Evolutionary conservation across 106 monocot genomes (phyloP).

Genomic region (Dendrobium nobile): DNA sequence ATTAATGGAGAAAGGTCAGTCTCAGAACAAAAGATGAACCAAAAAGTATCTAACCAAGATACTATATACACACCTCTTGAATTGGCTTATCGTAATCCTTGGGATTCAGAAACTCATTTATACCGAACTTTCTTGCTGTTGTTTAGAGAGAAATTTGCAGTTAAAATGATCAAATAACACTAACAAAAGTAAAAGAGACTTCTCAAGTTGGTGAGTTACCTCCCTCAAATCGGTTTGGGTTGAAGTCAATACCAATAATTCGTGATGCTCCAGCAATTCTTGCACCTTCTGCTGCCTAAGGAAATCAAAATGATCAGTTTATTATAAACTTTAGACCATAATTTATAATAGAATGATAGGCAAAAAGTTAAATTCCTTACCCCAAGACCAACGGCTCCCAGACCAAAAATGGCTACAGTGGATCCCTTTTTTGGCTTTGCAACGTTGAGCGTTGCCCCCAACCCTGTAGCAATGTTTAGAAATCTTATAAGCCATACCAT

Average conservation of each 20-base stretch:
- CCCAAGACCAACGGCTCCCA: constrained; percentile 88
- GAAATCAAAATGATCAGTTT: neutral
- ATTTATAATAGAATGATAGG: neutral
- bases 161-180: neutral
- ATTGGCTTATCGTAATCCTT: constrained; percentile 12
- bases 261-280: constrained; percentile 9
- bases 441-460: constrained; percentile 89
- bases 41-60: neutral
- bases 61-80: constrained; percentile 1
- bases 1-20: neutral
- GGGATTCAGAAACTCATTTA: constrained; percentile 11
- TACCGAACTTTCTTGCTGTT: constrained; percentile 6
- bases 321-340: neutral
- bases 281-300: constrained; percentile 5
- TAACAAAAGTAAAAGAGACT: neutral
- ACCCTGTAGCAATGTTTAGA: constrained; percentile 22
- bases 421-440: constrained; percentile 85
- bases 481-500: neutral
- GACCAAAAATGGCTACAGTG: constrained; percentile 80
- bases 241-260: constrained; percentile 4
- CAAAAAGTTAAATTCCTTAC: constrained; percentile 27
- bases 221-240: neutral
- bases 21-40: neutral
- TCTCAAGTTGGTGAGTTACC: neutral
- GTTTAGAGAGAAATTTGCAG: neutral